A percentile compares a stretch with the other conserved stretches of the same genome.
These are phyloP conservation scores for Ceratopteris richardii DNA, from an alignment of 75 land plant genomes.

Conservation along the genomic window DNA sequence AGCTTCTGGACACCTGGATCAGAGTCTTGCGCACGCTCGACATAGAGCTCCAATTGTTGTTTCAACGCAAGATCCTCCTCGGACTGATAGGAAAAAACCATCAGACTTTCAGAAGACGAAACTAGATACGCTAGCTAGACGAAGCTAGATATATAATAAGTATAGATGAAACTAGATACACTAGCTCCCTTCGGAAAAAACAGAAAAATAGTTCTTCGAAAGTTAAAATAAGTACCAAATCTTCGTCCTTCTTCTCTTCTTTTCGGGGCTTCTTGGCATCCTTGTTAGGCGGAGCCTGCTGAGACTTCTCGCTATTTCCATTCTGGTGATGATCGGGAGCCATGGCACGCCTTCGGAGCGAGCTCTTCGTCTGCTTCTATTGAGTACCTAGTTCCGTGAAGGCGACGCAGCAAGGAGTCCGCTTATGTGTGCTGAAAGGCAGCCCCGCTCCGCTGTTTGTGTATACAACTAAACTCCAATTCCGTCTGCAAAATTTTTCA, in stretches of 20 bases:
- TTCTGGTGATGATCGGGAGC: slow-evolving; percentile 48
- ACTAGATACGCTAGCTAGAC: too few species aligned
- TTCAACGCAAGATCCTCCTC: slow-evolving; percentile 93
- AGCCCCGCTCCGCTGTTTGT: too few species aligned
- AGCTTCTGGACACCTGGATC: slow-evolving; percentile 83
- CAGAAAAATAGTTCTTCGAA: too few species aligned
- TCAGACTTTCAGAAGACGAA: background rate
- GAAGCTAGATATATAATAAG: too few species aligned
- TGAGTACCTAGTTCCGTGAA: too few species aligned
- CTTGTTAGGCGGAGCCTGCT: slow-evolving; percentile 33
- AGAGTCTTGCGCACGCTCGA: slow-evolving; percentile 84
- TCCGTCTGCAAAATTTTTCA: too few species aligned
- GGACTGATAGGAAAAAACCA: slow-evolving; percentile 40
- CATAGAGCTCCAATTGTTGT: slow-evolving; percentile 90
- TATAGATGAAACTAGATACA: too few species aligned
- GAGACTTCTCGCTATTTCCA: slow-evolving; percentile 20
- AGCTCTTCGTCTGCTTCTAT: too few species aligned
- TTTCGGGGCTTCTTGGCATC: slow-evolving; percentile 66
- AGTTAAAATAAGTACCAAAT: background rate
- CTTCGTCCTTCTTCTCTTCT: slow-evolving; percentile 90
- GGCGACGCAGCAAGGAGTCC: too few species aligned
- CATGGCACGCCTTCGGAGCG: slow-evolving; percentile 17
- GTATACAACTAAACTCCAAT: too few species aligned
- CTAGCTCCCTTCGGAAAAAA: too few species aligned
- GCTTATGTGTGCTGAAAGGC: too few species aligned